phyloP scores from a whole-genome alignment of 768 basidiomycete genomes.

The Russula vinacea region DNA sequence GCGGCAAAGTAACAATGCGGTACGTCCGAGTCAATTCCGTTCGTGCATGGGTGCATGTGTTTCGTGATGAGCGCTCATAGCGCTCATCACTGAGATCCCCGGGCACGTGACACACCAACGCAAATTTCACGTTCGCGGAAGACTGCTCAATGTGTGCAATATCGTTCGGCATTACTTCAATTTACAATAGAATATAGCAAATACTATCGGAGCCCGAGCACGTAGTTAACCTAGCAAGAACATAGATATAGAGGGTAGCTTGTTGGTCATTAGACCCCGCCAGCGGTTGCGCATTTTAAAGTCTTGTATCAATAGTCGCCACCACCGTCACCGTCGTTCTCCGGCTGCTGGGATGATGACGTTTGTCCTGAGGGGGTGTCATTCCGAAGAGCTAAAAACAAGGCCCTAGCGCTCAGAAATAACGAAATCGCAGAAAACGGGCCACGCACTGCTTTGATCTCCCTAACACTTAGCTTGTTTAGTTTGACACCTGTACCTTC shows the following conservation, averaged over 20 bases:
- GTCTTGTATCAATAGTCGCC: too few species aligned
- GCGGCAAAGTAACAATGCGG: too few species aligned
- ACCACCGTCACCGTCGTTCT: neutral
- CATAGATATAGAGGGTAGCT: neutral
- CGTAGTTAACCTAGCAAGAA: neutral
- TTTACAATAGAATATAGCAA: too few species aligned
- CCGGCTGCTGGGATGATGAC: neutral
- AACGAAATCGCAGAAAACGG: neutral
- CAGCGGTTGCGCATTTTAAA: neutral
- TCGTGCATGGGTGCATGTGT: too few species aligned
- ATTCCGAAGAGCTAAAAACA: conserved; percentile 35
- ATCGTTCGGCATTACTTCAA: too few species aligned
- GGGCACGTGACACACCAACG: too few species aligned
- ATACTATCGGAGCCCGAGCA: too few species aligned
- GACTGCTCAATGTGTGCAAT: too few species aligned
- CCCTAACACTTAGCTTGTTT: conserved; percentile 62
- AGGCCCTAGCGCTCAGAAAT: neutral
- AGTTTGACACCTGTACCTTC: conserved; percentile 62
- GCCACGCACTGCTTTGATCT: conserved; percentile 56
- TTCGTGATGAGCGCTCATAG: too few species aligned
- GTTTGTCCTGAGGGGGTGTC: conserved; percentile 14
- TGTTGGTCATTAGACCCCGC: neutral
- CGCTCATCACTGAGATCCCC: too few species aligned
- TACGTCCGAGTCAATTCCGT: too few species aligned
- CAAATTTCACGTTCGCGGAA: too few species aligned